Evolutionary conservation across 768 basidiomycete genomes (phyloP).

Genomic region (Tricholomella constricta): DNA sequence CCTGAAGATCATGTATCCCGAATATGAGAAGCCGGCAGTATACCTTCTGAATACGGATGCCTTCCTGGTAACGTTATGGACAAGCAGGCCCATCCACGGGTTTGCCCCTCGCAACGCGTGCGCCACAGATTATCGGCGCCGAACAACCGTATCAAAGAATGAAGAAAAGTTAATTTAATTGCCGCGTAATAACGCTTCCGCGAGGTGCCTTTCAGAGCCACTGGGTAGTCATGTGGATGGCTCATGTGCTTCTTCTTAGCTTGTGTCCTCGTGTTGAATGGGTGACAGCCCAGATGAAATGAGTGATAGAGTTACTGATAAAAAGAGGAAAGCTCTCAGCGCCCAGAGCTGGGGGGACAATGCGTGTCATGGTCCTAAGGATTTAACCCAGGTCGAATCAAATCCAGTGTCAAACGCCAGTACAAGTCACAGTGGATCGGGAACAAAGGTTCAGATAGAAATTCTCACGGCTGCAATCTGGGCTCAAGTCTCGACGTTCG

Average conservation of each 20-base stretch:
- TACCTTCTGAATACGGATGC: not conserved
- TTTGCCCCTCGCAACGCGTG: constrained; percentile 1
- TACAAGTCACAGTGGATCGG: no score
- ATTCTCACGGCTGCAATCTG: no score
- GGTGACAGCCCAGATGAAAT: not conserved
- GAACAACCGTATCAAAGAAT: not conserved
- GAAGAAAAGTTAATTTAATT: not conserved
- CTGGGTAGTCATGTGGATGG: not conserved
- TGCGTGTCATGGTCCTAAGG: no score
- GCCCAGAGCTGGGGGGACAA: no score
- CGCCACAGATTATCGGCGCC: constrained; percentile 13
- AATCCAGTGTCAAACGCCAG: no score
- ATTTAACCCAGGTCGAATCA: no score
- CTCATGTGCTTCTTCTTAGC: not conserved
- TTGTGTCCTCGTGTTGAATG: not conserved
- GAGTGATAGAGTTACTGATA: no score
- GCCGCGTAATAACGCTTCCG: not conserved
- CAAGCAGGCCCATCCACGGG: no score
- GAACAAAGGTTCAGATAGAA: no score
- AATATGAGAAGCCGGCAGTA: not conserved
- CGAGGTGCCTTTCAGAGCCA: not conserved
- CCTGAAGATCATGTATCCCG: not conserved
- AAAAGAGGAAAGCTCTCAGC: no score
- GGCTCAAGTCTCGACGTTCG: no score
- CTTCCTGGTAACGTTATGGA: not conserved